Evolutionary conservation across 768 basidiomycete species (phyloP).

Genomic region (Leccinum ochraceum): DNA sequence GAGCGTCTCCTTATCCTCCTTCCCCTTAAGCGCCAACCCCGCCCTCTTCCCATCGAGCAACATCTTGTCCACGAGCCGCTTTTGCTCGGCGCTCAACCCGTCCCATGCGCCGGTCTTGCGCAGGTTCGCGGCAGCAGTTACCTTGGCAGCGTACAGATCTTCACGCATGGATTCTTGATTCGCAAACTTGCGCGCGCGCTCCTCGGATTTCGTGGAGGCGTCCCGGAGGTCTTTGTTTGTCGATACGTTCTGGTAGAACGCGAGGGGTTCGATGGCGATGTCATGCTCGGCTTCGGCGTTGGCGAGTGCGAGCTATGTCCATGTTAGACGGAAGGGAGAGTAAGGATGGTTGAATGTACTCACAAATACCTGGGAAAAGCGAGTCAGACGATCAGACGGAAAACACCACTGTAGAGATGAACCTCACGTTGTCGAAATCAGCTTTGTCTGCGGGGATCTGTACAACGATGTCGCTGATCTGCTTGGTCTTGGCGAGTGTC

Average conservation of each 20-base stretch:
- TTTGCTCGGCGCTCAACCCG: conserved; percentile 62
- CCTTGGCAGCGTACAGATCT: conserved; percentile 74
- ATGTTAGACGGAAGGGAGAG: not conserved
- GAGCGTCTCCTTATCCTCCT: conserved; percentile 54
- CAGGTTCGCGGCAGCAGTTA: conserved; percentile 67
- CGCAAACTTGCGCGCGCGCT: conserved; percentile 61
- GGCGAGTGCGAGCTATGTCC: conserved; percentile 54
- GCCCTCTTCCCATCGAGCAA: conserved; percentile 74
- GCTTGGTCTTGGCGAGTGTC: conserved; percentile 57
- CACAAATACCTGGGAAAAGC: conserved; percentile 65
- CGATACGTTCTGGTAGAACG: too few relatives aligned
- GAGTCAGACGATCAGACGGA: not conserved
- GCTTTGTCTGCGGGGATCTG: conserved; percentile 57
- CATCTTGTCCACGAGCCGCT: conserved; percentile 76
- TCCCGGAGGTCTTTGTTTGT: too few relatives aligned
- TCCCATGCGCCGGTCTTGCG: conserved; percentile 60
- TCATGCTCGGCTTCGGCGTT: conserved; percentile 21
- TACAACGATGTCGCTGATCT: conserved; percentile 60
- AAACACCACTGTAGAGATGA: not conserved
- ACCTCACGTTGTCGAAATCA: conserved; percentile 65
- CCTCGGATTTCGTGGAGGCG: conserved; percentile 41
- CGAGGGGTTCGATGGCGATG: too few relatives aligned
- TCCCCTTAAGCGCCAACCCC: conserved; percentile 72
- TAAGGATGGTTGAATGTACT: conserved; percentile 34
- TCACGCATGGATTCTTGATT: conserved; percentile 79